phyloP scores from a whole-genome alignment of 2,329 filamentous ascomycete genomes.

The Shiraia sp. region DNA sequence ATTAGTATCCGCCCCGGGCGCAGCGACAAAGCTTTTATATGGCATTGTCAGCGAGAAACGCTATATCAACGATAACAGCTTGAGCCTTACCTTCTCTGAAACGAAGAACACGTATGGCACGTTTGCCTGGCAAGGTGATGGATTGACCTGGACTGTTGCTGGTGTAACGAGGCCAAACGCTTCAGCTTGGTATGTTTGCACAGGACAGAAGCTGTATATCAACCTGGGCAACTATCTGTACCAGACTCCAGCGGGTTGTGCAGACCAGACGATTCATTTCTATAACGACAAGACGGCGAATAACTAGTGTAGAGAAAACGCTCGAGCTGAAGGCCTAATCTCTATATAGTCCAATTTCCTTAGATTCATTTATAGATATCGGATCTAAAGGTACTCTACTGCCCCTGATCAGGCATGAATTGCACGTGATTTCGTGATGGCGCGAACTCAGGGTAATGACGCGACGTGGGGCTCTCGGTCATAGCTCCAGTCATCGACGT shows the following conservation, averaged over 20 bases:
- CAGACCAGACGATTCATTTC: constrained; percentile 58
- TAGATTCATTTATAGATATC: too few relatives aligned
- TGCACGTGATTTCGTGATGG: constrained; percentile 11
- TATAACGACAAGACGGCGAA: constrained; percentile 45
- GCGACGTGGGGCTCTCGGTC: constrained; percentile 11
- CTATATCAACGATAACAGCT: constrained; percentile 42
- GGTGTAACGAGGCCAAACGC: constrained; percentile 58
- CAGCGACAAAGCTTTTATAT: constrained; percentile 48
- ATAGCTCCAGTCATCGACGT: constrained; percentile 15
- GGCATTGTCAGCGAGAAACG: constrained; percentile 32
- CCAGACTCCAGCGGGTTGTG: constrained; percentile 60
- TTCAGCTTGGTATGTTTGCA: constrained; percentile 64
- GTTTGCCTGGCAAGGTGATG: constrained; percentile 63
- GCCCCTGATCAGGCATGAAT: too few relatives aligned
- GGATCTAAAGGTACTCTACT: too few relatives aligned
- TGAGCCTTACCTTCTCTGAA: constrained; percentile 57
- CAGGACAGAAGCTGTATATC: constrained; percentile 56
- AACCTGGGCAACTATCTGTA: constrained; percentile 64
- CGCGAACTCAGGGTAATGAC: constrained; percentile 8
- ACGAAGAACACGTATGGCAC: constrained; percentile 59
- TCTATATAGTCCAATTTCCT: too few relatives aligned
- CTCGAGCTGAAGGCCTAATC: too few relatives aligned
- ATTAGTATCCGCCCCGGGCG: constrained; percentile 54
- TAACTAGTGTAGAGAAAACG: too few relatives aligned
- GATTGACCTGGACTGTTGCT: constrained; percentile 57